Conservation (phyloP, 2,329 filamentous ascomycete species). For the Penicillium sp. region DNA sequence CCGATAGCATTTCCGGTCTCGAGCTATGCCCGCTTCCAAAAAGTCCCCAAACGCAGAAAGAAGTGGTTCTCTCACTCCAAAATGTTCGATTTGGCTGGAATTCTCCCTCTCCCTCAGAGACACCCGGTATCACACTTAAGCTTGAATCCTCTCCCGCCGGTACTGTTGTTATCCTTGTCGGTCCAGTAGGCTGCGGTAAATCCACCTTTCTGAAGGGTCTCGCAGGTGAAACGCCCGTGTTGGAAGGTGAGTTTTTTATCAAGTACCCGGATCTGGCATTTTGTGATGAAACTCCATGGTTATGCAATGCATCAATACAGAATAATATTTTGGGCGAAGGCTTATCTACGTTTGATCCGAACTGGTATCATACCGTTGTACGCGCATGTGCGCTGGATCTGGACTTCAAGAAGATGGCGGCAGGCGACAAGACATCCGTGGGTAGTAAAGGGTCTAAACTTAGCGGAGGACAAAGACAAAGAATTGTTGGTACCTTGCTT, state of each 20-base stretch:
- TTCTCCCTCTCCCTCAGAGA: neutral
- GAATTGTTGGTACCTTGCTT: conserved; percentile 35
- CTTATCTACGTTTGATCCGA: conserved; percentile 7
- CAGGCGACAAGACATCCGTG: conserved; percentile 36
- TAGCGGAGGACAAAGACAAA: conserved; percentile 48
- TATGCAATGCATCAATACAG: conserved; percentile 28
- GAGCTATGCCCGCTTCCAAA: neutral
- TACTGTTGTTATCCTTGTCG: conserved; percentile 42
- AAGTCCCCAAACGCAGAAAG: too few relatives aligned
- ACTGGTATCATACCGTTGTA: conserved; percentile 16
- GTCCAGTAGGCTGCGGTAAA: conserved; percentile 49
- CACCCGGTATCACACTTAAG: conserved; percentile 1
- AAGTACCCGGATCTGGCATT: conserved; percentile 22
- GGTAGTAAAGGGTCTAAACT: conserved; percentile 46
- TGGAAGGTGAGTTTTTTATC: conserved; percentile 14
- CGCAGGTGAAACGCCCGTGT: conserved; percentile 29
- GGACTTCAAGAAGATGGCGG: conserved; percentile 29
- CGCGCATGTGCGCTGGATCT: conserved; percentile 23
- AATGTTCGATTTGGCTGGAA: conserved; percentile 13
- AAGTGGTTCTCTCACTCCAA: conserved; percentile 5
- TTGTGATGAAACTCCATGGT: conserved; percentile 29
- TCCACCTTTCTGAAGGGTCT: conserved; percentile 43
- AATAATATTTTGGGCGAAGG: conserved; percentile 29
- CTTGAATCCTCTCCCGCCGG: conserved; percentile 13
- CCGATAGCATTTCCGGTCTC: neutral